These are phyloP conservation scores for Xylaria digitata DNA, from an alignment of 2,329 filamentous ascomycete genomes.

Conservation along the genomic window DNA sequence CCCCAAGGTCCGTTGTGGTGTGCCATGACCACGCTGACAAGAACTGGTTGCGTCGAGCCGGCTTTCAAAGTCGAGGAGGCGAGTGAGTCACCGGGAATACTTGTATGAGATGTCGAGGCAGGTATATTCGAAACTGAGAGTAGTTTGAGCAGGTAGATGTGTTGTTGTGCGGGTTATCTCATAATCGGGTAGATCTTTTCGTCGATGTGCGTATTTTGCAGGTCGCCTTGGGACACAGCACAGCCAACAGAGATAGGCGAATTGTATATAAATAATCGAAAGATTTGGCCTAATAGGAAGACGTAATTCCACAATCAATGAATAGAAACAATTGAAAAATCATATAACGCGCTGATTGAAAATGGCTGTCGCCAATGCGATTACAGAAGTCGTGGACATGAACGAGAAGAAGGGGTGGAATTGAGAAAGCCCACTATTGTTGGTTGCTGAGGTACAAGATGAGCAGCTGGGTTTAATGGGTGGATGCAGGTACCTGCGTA, in stretches of 20 bases:
- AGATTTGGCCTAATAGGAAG: background rate
- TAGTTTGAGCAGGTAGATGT: background rate
- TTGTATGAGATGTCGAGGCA: background rate
- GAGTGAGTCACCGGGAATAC: background rate
- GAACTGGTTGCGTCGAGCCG: background rate
- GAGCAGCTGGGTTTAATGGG: slow-evolving; percentile 41
- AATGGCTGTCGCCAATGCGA: slow-evolving; percentile 13
- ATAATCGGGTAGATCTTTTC: background rate
- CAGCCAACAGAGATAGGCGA: slow-evolving; percentile 1
- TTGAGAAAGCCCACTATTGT: slow-evolving; percentile 35
- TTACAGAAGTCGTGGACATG: slow-evolving; percentile 14
- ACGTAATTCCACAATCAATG: background rate
- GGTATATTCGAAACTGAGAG: slow-evolving; percentile 17
- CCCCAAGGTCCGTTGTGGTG: slow-evolving; percentile 47
- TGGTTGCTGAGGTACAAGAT: slow-evolving; percentile 44
- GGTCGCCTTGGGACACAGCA: slow-evolving; percentile 16
- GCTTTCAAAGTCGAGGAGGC: background rate
- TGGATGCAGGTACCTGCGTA: slow-evolving; percentile 42
- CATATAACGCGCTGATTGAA: slow-evolving; percentile 12
- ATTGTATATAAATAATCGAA: slow-evolving; percentile 8
- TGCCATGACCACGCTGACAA: slow-evolving; percentile 41
- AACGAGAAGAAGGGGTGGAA: slow-evolving; percentile 28
- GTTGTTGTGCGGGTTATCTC: slow-evolving; percentile 15
- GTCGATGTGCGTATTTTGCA: slow-evolving; percentile 25
- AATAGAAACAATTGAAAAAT: slow-evolving; percentile 6